A percentile compares a stretch with the other conserved stretches of the same genome.
These are phyloP conservation scores for Gyromitra esculenta DNA, from an alignment of 2,329 filamentous ascomycete genomes.

Conservation along the genomic window DNA sequence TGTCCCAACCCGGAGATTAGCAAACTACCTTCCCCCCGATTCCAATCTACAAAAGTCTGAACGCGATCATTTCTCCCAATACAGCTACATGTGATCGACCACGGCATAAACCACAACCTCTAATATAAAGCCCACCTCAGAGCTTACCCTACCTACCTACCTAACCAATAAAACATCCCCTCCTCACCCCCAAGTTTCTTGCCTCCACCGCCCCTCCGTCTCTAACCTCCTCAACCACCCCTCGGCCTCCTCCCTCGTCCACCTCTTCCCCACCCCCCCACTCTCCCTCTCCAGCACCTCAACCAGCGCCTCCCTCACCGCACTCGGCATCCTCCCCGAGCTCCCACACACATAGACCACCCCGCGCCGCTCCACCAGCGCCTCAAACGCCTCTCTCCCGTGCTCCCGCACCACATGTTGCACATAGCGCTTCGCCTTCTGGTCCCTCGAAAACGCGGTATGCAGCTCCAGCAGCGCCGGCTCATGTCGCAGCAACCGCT, in stretches of 20 bases:
- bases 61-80: too few relatives aligned
- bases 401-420: constrained; percentile 71
- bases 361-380: constrained; percentile 66
- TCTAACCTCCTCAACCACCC: constrained; percentile 68
- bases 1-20: too few relatives aligned
- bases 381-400: constrained; percentile 63
- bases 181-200: constrained; percentile 72
- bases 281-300: constrained; percentile 66
- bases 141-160: background rate
- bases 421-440: constrained; percentile 69
- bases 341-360: constrained; percentile 69
- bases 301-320: constrained; percentile 73
- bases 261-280: constrained; percentile 54
- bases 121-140: too few relatives aligned
- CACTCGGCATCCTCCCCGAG: constrained; percentile 77
- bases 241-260: constrained; percentile 66
- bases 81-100: too few relatives aligned
- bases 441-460: constrained; percentile 77
- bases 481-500: constrained; percentile 61
- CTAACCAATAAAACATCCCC: too few relatives aligned
- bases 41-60: too few relatives aligned
- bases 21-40: too few relatives aligned
- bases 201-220: constrained; percentile 71
- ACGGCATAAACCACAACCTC: too few relatives aligned
- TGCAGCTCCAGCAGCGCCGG: constrained; percentile 67